Evolutionary conservation across 1,139 yeast species (phyloP).

Genomic region (Taphrina flavorubra): DNA sequence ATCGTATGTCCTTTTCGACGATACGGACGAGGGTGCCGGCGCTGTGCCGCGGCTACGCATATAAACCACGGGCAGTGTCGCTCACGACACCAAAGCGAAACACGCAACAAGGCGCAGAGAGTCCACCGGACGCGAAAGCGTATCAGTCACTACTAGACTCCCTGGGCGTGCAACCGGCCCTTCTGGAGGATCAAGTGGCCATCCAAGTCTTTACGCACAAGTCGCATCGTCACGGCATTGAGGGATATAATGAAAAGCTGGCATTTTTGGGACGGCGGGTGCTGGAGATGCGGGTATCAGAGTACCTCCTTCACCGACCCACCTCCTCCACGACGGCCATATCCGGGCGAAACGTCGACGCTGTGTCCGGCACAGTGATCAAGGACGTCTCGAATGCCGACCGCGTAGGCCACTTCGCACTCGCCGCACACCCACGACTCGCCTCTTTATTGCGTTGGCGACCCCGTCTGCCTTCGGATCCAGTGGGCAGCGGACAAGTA

Average conservation of each 20-base stretch:
- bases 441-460: slow-evolving; percentile 27
- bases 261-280: slow-evolving; percentile 37
- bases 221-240: slow-evolving; percentile 37
- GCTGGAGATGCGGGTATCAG: slow-evolving; percentile 6
- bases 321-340: slow-evolving; percentile 19
- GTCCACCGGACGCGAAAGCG: neutral
- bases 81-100: slow-evolving; percentile 1
- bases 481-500: slow-evolving; percentile 13
- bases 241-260: slow-evolving; percentile 40
- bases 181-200: slow-evolving; percentile 21
- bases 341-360: slow-evolving; percentile 16
- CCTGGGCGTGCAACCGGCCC: slow-evolving; percentile 2
- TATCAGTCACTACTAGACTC: slow-evolving; percentile 1
- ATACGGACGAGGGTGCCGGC: neutral
- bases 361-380: neutral
- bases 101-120: neutral
- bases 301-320: slow-evolving; percentile 19
- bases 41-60: neutral
- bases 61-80: slow-evolving; percentile 7
- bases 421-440: neutral
- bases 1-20: neutral
- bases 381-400: neutral
- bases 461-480: slow-evolving; percentile 6
- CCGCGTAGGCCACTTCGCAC: slow-evolving; percentile 9
- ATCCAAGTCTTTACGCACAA: slow-evolving; percentile 42